Evolutionary conservation across 768 basidiomycete genomes (phyloP), one percentile per base, ranked within the genome.

Genomic region (Leucogyrophana mollusca): DNA sequence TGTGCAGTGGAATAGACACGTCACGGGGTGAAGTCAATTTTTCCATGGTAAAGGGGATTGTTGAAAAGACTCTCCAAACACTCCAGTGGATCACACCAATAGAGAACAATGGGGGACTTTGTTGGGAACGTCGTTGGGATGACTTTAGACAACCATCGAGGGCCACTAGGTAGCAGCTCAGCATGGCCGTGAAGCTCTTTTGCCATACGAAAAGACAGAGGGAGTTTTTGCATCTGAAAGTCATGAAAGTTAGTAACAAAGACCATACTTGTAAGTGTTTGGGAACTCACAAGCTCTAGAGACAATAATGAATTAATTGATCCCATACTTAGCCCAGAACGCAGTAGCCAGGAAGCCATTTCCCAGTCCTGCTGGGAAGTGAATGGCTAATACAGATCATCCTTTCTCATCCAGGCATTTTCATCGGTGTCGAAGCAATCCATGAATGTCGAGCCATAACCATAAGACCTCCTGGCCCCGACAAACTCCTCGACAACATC

Each of bases 361-460:
- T 66, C 56, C 66, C 68, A 70, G 34, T 72, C 66, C 0, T 49
- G 39, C 9, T 50, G 43, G 17, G 56, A 54, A 6, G 54, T 45
- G 44, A 70, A 72, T 21, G 67, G 70, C 42, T 69, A 68, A 44
- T 60, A 70, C 1, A 59, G 34, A 38, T 66, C 67, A 1, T 50
- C 16, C 14, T 24, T 37, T 10, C 60, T 22, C 18, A 57, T n/a
- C 1, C 40, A 16, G 3, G 61, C 52, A 51, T 55, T 48, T 23
- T 52, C 9, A 40, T 70, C 64, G 13, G 25, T 16, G 27, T 64
- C 34, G 37, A 69, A 66, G 10, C 46, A n/a, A 25, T 63, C 56
- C 49, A 64, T 53, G 38, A 68, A 65, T 1, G 55, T 61, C 6
- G 6, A 13, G 27, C 7, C 13, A 30, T 30, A 30, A 7, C 13